Base-by-base conservation (phyloP, 164 flowering plant genomes). In the Stephania yunnanensis region DNA sequence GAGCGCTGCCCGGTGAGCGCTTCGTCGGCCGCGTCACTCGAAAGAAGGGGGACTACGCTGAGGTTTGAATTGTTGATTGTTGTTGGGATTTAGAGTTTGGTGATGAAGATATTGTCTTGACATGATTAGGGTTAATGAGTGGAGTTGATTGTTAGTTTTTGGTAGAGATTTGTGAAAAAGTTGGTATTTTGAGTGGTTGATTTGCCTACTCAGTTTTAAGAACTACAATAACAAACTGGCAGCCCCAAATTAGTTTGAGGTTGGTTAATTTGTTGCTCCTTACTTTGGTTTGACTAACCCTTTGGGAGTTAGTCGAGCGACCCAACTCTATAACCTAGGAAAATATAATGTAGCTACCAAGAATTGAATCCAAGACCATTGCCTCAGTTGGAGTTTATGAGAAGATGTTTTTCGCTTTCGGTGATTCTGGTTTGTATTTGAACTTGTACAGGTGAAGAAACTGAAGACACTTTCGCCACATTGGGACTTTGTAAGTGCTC, bases 1-100 rank as follows among this genome's bases (percentile, higher is more conserved):
- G 94, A 20, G 99, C 90, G 3, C 90, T 95, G 48, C 99, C 99
- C 11, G 99, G 99, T 7, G 99, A 95, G 78, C 88, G 91, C 15
- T 93, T 95, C 82, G 20, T 95, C 45, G 99, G 98, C 9, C 89
- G 97, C n/a, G 89, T 95, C 61, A 88, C 92, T 29, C 88, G 97
- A 69, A 88, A 80, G 81, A 93, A 93, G 78, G 90, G 92, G 12
- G 88, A 78, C 73, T 93, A 87, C 74, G 96, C 97, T 36, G 98
- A 95, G 98, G 97, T 90, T n/a, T 0, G 36, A 50, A 1, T 2
- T 46, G 52, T 46, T 69, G 10, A 46, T 48, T 48, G 53, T 48
- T 10, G 63, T 55, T 55, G 63, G 17, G 19, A 55, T 71, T 48
- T 71, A 15, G 52, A 5, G 45, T 69, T 12, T 44, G 17, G 36